These are phyloP conservation scores for Sungouiella thailandica DNA, from an alignment of 805 yeast species.

Conservation along the genomic window DNA sequence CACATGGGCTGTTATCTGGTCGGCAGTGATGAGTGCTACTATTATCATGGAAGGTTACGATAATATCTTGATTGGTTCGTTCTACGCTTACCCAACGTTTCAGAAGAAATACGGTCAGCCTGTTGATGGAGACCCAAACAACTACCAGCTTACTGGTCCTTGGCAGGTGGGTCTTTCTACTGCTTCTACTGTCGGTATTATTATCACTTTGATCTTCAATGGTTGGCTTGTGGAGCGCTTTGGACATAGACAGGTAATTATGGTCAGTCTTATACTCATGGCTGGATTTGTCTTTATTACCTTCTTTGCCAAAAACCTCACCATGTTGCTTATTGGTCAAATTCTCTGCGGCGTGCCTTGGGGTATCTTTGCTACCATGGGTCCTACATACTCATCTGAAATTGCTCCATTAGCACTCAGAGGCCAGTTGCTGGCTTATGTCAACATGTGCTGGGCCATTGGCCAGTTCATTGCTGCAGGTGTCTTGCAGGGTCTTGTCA, in stretches of 20 bases:
- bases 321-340: slow-evolving; percentile 39
- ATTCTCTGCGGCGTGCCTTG: slow-evolving; percentile 44
- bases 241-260: slow-evolving; percentile 39
- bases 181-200: slow-evolving; percentile 20
- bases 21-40: slow-evolving; percentile 6
- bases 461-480: slow-evolving; percentile 57
- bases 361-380: slow-evolving; percentile 52
- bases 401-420: slow-evolving; percentile 50
- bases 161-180: slow-evolving; percentile 21
- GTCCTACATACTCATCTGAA: slow-evolving; percentile 56
- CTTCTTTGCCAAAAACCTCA: slow-evolving; percentile 40
- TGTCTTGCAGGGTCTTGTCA: slow-evolving; percentile 36
- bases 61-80: slow-evolving; percentile 8
- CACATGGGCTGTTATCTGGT: slow-evolving; percentile 11
- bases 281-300: slow-evolving; percentile 41
- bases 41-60: slow-evolving; percentile 11
- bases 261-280: slow-evolving; percentile 21
- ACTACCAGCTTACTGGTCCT: slow-evolving; percentile 5
- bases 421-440: slow-evolving; percentile 44
- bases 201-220: slow-evolving; percentile 40
- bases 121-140: not conserved
- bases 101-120: slow-evolving; percentile 5
- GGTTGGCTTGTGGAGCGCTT: slow-evolving; percentile 39
- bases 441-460: slow-evolving; percentile 49
- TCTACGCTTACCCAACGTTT: slow-evolving; percentile 8